These are phyloP conservation scores for Nymphaea colorata DNA, from an alignment of 164 flowering plant genomes.

Conservation along the genomic window DNA sequence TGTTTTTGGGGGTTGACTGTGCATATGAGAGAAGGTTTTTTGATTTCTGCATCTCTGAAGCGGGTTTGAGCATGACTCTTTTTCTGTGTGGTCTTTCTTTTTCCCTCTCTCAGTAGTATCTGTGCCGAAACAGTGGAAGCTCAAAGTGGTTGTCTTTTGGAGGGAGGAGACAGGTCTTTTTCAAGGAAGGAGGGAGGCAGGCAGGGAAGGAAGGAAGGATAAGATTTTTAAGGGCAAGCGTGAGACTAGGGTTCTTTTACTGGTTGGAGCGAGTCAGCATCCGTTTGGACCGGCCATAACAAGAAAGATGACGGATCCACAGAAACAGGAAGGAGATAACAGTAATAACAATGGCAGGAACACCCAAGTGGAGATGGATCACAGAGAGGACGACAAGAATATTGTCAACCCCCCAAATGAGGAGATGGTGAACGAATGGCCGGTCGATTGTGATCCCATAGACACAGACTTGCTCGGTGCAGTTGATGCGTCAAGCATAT, in stretches of 20 bases:
- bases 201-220: neutral
- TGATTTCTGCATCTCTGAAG: no score
- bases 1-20: no score
- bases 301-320: neutral
- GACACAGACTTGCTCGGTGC: neutral
- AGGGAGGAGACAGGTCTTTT: no score
- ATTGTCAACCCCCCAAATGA: neutral
- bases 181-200: no score
- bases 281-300: neutral
- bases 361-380: neutral
- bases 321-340: neutral
- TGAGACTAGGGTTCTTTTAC: neutral
- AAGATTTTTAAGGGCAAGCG: neutral
- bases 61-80: no score
- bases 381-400: neutral
- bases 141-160: no score
- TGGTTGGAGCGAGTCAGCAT: neutral
- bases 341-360: neutral
- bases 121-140: no score
- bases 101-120: no score
- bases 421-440: neutral
- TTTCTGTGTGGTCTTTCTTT: no score
- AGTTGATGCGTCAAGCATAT: slow-evolving; percentile 14
- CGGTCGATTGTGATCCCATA: neutral
- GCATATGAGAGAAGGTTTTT: no score